Base-by-base conservation (phyloP, 2,329 filamentous ascomycete species). In the Fonsecaea erecta region DNA sequence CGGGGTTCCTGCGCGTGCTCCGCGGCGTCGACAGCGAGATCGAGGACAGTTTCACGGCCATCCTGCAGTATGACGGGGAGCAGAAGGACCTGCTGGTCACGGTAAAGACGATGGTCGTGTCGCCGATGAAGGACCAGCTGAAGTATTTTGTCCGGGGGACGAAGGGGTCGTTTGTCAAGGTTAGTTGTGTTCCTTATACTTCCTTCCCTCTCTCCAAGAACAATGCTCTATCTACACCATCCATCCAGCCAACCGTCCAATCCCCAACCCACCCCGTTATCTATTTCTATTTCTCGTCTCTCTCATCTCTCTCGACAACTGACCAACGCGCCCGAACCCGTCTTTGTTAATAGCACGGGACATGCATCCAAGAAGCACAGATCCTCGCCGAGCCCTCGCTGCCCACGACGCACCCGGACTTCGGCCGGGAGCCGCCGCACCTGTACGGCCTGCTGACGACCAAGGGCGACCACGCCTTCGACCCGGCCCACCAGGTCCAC, bases 61-160 rank as follows among this genome's bases (percentile, higher is more conserved):
- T 92, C 71, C 78, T 94, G 54, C 85, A 85, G 64, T 94, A 94
- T 59, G 77, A 81, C 46, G 88, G 87, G 5, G 68, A 74, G 2
- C 68, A 73, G 60, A 73, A 71, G 32, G 71, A 76, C 3, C 77
- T 89, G 67, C 76, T 92, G 52, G 90, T 87, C 9, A 88, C 88
- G 53, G 86, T 88, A 54, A 90, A 91, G 75, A 88, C 88, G 66
- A 85, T 84, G 48, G 85, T 90, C 24, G 80, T 91, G 52, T 90
- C 86, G 73, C 84, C 85, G 2, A 90, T 93, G 77, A 80, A 80
- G 24, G 81, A 85, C 67, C 91, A 94, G 79, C 80, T 89, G 64
- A 82, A 91, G 53, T 94, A 88, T 81, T 93, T 91, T 90, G 81
- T 93, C 11, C 82, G 90, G 28, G 91, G 91, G 18, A 85, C 85